phyloP scores from a whole-genome alignment of 768 basidiomycete species.

The Daedaleopsis nitida region DNA sequence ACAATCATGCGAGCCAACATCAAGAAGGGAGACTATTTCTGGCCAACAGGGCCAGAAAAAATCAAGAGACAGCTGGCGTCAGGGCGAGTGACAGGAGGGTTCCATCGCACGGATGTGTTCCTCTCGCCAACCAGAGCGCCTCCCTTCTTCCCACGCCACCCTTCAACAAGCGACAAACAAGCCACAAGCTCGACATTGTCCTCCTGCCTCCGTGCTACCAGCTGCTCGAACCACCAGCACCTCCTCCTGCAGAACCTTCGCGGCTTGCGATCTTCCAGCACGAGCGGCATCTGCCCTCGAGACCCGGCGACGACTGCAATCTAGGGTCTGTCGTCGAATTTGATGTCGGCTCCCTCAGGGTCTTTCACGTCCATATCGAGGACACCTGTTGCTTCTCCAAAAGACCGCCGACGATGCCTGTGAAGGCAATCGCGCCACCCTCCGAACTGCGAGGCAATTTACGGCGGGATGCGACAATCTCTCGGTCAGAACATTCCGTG shows the following conservation, averaged over 20 bases:
- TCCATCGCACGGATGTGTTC: constrained; percentile 11
- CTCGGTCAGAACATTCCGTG: neutral
- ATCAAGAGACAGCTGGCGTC: too few species aligned
- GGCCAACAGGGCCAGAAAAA: too few species aligned
- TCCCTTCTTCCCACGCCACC: constrained; percentile 9
- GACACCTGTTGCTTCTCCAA: neutral
- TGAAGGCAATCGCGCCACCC: neutral
- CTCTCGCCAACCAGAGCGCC: neutral
- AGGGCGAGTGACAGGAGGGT: constrained; percentile 10
- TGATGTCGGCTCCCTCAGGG: too few species aligned
- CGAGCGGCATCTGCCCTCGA: too few species aligned
- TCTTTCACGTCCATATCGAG: too few species aligned
- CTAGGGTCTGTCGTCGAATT: too few species aligned
- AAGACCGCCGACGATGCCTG: neutral
- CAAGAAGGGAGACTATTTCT: too few species aligned
- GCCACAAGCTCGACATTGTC: neutral
- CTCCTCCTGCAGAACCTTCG: too few species aligned
- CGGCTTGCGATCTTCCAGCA: too few species aligned
- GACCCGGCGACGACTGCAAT: too few species aligned
- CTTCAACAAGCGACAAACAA: neutral
- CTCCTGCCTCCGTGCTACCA: neutral
- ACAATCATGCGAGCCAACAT: too few species aligned
- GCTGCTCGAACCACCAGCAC: neutral
- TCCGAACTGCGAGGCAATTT: neutral
- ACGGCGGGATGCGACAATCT: neutral